A percentile compares a stretch with the other conserved stretches of the same genome.
phyloP scores from a whole-genome alignment of 2,329 filamentous ascomycete species.

The Neofusicoccum umdonicola region DNA sequence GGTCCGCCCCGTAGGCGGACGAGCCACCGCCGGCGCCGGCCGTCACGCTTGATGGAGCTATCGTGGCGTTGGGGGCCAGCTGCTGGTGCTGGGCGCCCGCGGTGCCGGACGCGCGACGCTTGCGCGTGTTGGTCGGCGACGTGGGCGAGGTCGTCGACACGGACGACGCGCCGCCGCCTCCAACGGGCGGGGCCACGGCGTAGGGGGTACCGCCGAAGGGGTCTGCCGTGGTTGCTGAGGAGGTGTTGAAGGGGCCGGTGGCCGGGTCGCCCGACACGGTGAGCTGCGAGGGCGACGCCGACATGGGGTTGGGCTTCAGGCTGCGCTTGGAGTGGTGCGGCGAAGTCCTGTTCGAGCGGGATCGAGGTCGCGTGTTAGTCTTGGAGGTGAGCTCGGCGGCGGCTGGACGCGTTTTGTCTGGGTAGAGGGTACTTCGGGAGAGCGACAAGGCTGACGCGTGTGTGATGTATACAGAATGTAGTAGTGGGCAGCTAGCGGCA shows the following conservation, averaged over 20 bases:
- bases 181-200: constrained; percentile 1
- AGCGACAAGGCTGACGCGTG: constrained; percentile 8
- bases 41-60: constrained; percentile 10
- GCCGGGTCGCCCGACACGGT: constrained; percentile 26
- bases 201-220: constrained; percentile 2
- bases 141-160: neutral
- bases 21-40: neutral
- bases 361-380: constrained; percentile 2
- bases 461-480: constrained; percentile 8
- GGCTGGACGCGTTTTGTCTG: constrained; percentile 2
- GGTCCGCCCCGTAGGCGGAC: constrained; percentile 6
- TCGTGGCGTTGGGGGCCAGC: constrained; percentile 13
- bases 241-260: neutral
- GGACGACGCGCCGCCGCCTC: neutral
- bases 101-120: constrained; percentile 42
- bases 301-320: constrained; percentile 42
- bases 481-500: neutral
- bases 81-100: constrained; percentile 27
- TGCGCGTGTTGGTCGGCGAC: constrained; percentile 39
- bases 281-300: constrained; percentile 37
- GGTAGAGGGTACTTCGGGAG: constrained; percentile 8
- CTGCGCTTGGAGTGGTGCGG: constrained; percentile 42
- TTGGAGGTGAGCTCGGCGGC: neutral
- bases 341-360: constrained; percentile 34
- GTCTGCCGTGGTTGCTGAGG: constrained; percentile 21